Evolutionary conservation across 306 rosid species (phyloP).

Genomic region (Boehmeria nivea): DNA sequence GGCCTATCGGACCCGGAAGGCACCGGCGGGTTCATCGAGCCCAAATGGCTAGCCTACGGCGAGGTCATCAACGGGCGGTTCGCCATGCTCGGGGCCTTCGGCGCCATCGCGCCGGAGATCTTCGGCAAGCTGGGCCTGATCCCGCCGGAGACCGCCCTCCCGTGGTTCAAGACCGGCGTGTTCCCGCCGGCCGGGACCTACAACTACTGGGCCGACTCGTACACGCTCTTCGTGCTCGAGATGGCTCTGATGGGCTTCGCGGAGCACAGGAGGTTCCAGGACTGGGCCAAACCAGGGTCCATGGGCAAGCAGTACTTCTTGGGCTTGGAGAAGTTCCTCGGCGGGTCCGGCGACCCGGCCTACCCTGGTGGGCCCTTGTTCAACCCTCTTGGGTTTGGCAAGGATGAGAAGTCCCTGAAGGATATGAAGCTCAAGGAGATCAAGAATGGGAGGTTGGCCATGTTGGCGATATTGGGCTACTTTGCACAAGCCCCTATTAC

Average conservation of each 20-base stretch:
- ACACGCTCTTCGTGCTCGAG: conserved; percentile 76
- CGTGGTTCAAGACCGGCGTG: conserved; percentile 94
- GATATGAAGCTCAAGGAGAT: conserved; percentile 90
- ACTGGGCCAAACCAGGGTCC: conserved; percentile 80
- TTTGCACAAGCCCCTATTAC: conserved; percentile 74
- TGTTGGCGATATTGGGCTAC: conserved; percentile 89
- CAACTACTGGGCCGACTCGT: conserved; percentile 86
- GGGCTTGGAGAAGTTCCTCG: conserved; percentile 70
- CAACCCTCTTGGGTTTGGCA: conserved; percentile 91
- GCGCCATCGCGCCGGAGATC: conserved; percentile 87
- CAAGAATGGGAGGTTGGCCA: conserved; percentile 93
- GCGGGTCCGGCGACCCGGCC: conserved; percentile 77
- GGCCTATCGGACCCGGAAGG: conserved; percentile 99
- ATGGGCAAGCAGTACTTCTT: conserved; percentile 84
- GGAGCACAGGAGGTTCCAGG: conserved; percentile 88
- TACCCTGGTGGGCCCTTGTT: conserved; percentile 95
- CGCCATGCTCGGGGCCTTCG: conserved; percentile 84
- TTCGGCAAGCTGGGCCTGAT: conserved; percentile 67
- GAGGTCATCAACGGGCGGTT: conserved; percentile 80
- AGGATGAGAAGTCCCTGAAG: conserved; percentile 76
- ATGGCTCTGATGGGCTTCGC: conserved; percentile 92
- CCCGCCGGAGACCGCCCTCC: conserved; percentile 85
- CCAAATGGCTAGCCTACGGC: conserved; percentile 90
- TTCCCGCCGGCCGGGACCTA: conserved; percentile 92
- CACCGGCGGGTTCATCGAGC: conserved; percentile 94